Evolutionary conservation across 23 red algal species (phyloP), one percentile per base, ranked within the genome.

Genomic region (Porphyridium purpureum): DNA sequence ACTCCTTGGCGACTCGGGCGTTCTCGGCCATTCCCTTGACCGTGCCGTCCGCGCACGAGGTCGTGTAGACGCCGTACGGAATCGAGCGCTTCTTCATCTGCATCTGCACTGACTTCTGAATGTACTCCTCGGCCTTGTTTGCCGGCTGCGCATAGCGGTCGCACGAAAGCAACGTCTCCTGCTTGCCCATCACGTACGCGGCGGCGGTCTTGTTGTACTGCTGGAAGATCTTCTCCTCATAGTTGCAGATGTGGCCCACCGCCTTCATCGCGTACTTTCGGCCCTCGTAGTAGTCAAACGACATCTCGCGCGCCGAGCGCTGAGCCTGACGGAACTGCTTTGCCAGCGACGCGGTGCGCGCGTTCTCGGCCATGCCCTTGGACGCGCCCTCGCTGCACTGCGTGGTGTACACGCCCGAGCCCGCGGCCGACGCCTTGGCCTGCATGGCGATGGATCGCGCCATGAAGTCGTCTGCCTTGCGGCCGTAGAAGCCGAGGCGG

Each of bases 401-500:
- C 24, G 31, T 32, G 15, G 49, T 58, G 38, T 58, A 66, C 20
- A 80, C 74, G 32, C 74, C 74, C 30, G 30, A 42, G n/a, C 57
- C 57, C 17, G 57, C 65, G 11, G 62, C 74, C 28, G 59, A 34
- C 22, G 30, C 59, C 35, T 66, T 54, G 51, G 50, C 36, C 52
- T 80, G 74, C 31, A 66, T 65, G 22, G 66, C 50, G 48, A 80
- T 65, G 29, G 29, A 66, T 30, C 58, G 59, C 60, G 66, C 33
- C 58, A 80, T 80, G 6, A 52, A 60, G 31, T 60, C 50, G 35
- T 80, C 74, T n/a, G n/a, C n/a, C n/a, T n/a, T n/a, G n/a, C n/a
- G n/a, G n/a, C n/a, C n/a, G n/a, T n/a, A n/a, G n/a, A n/a, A n/a
- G n/a, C n/a, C n/a, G n/a, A n/a, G n/a, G n/a, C n/a, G n/a, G n/a